These are phyloP conservation scores for Digitaria exilis DNA, from an alignment of 202 grass and related monocot species.

Conservation along the genomic window DNA sequence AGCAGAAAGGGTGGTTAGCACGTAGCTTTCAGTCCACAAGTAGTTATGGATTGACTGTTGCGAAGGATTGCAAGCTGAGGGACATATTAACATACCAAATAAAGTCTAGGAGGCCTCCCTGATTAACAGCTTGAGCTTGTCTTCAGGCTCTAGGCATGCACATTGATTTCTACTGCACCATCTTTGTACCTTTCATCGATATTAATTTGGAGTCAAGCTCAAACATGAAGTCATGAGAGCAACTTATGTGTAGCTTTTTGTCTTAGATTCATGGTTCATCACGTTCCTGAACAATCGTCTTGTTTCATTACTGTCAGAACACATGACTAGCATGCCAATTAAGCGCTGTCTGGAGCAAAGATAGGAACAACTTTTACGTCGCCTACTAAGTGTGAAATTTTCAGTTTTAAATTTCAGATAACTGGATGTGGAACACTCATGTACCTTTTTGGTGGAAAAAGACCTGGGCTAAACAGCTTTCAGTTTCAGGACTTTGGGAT, in stretches of 20 bases:
- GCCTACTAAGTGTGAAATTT: neutral
- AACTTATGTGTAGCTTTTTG: slow-evolving; percentile 34
- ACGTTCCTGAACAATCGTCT: slow-evolving; percentile 24
- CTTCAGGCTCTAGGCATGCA: slow-evolving; percentile 18
- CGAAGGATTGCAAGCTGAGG: slow-evolving; percentile 41
- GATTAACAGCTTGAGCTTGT: slow-evolving; percentile 35
- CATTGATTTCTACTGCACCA: slow-evolving; percentile 39
- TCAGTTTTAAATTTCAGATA: neutral
- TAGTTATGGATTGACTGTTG: slow-evolving; percentile 52
- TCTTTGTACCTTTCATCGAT: slow-evolving; percentile 25
- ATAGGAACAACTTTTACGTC: slow-evolving; percentile 14
- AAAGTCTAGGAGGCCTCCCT: slow-evolving; percentile 10
- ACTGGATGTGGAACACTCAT: neutral
- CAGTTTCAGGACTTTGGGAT: neutral
- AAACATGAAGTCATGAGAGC: slow-evolving; percentile 34
- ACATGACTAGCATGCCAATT: slow-evolving; percentile 22
- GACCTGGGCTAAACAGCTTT: neutral
- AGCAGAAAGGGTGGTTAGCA: slow-evolving; percentile 43
- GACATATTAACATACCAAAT: slow-evolving; percentile 38
- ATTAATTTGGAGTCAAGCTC: slow-evolving; percentile 26
- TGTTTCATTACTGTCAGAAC: slow-evolving; percentile 35
- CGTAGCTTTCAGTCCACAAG: slow-evolving; percentile 52
- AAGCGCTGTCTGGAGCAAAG: slow-evolving; percentile 7
- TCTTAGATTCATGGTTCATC: slow-evolving; percentile 31
- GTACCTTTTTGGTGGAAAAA: neutral